Evolutionary conservation across 805 yeast genomes (phyloP).

Genomic region (Candida hispaniensis): DNA sequence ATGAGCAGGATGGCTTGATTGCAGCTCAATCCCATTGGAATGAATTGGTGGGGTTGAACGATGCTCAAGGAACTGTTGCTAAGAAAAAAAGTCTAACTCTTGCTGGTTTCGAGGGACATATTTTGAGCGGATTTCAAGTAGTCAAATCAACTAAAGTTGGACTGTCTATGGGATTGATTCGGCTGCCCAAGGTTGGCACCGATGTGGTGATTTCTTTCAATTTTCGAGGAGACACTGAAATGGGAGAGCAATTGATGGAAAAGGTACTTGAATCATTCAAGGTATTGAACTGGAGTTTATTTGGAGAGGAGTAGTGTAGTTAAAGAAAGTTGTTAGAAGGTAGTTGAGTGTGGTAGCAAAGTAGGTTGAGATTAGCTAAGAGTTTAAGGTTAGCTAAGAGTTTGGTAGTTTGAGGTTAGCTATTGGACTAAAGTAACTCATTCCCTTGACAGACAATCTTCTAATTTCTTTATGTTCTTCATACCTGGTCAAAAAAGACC

Average conservation of each 20-base stretch:
- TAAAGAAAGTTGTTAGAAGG: no score
- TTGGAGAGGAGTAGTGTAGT: constrained; percentile 5
- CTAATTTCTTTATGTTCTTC: no score
- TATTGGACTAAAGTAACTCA: no score
- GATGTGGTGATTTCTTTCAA: constrained; percentile 55
- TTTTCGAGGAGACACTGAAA: constrained; percentile 20
- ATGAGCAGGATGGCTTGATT: constrained; percentile 17
- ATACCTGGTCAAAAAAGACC: no score
- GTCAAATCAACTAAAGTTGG: constrained; percentile 39
- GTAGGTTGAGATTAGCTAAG: no score
- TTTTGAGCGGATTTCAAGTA: constrained; percentile 18
- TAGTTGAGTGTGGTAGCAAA: no score
- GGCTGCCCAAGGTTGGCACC: constrained; percentile 42
- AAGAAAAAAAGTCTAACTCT: constrained; percentile 17
- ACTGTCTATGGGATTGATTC: constrained; percentile 45
- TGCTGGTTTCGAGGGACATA: constrained; percentile 15
- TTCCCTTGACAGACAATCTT: no score
- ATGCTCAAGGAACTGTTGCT: constrained; percentile 24
- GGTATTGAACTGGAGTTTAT: constrained; percentile 11
- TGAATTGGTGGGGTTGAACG: constrained; percentile 25
- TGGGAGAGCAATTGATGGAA: constrained; percentile 9
- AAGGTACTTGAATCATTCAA: constrained; percentile 13
- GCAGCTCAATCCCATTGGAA: constrained; percentile 23
- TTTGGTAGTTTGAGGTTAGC: no score
- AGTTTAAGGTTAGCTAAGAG: no score